phyloP scores from a whole-genome alignment of 1,284 basidiomycete species.

The Rhodotorula sp. region DNA sequence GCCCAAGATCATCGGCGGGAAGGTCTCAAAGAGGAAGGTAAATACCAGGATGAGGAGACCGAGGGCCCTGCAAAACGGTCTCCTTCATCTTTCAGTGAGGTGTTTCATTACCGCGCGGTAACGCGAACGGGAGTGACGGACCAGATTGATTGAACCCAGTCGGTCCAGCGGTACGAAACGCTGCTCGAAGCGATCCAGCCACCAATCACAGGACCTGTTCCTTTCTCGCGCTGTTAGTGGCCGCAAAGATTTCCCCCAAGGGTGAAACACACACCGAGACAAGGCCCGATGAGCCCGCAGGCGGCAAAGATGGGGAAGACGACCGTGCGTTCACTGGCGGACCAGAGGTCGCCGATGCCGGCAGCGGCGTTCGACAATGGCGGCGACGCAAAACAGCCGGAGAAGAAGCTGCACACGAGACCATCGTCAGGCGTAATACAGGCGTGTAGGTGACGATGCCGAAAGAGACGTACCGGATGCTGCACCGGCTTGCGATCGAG shows the following conservation, averaged over 20 bases:
- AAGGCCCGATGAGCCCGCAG: slow-evolving; percentile 6
- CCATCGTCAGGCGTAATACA: background rate
- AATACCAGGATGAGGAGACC: background rate
- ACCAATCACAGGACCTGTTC: slow-evolving; percentile 4
- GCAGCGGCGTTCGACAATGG: slow-evolving; percentile 23
- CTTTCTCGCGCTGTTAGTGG: rapidly evolving
- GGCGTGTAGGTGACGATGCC: too few species aligned
- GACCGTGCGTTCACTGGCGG: background rate
- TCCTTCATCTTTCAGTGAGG: too few species aligned
- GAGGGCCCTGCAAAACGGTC: slow-evolving; percentile 10
- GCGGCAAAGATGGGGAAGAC: slow-evolving; percentile 19
- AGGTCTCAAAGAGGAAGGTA: slow-evolving; percentile 19
- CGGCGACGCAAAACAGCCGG: slow-evolving; percentile 18
- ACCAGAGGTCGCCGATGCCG: slow-evolving; percentile 20
- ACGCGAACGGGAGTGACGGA: background rate
- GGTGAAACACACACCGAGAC: background rate
- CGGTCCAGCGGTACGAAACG: slow-evolving; percentile 18
- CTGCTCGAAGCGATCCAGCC: slow-evolving; percentile 8
- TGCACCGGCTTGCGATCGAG: slow-evolving; percentile 11
- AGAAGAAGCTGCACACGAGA: slow-evolving; percentile 11
- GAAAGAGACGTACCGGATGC: slow-evolving; percentile 5
- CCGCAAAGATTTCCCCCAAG: too few species aligned
- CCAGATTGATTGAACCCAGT: slow-evolving; percentile 26
- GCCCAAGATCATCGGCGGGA: slow-evolving; percentile 8
- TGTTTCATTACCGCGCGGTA: too few species aligned